Percentiles rank a stretch among this genome's conserved stretches.
Conservation (phyloP, 305 asterid species). For the Vinca major region DNA sequence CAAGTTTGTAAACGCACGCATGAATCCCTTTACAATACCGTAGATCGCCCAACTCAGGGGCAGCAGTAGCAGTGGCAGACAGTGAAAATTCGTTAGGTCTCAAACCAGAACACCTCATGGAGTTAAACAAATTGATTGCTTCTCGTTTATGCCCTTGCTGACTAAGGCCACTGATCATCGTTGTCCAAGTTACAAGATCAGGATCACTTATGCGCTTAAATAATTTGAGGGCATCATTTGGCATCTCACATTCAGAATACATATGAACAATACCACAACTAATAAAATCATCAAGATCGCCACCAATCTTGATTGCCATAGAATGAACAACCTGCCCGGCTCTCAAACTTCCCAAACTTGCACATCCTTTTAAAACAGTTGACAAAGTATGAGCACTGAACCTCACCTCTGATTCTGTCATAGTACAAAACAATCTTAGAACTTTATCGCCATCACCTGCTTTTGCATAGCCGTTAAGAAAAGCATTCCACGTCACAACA, state of each 20-base stretch:
- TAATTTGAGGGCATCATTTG: conserved; percentile 49
- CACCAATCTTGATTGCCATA: conserved; percentile 47
- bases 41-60: conserved; percentile 46
- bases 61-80: conserved; percentile 54
- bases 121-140: conserved; percentile 51
- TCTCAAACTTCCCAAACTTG: conserved; percentile 34
- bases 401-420: conserved; percentile 55
- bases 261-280: conserved; percentile 66
- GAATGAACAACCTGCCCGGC: conserved; percentile 65
- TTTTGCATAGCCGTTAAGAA: conserved; percentile 78
- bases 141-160: conserved; percentile 61
- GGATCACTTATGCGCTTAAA: conserved; percentile 48
- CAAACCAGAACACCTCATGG: conserved; percentile 52
- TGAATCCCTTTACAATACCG: conserved; percentile 59
- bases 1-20: conserved; percentile 57
- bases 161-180: conserved; percentile 59
- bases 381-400: conserved; percentile 58
- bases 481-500: conserved; percentile 63
- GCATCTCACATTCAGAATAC: conserved; percentile 67
- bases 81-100: conserved; percentile 72
- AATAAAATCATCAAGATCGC: conserved; percentile 57
- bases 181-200: conserved; percentile 76
- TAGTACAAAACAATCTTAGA: conserved; percentile 36
- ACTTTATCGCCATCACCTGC: conserved; percentile 57
- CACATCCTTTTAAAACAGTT: conserved; percentile 64